Evolutionary conservation across 192 early-diverging fungal genomes (phyloP), one percentile per base, ranked within the genome.

Genomic region (Umbelopsis isabellina): DNA sequence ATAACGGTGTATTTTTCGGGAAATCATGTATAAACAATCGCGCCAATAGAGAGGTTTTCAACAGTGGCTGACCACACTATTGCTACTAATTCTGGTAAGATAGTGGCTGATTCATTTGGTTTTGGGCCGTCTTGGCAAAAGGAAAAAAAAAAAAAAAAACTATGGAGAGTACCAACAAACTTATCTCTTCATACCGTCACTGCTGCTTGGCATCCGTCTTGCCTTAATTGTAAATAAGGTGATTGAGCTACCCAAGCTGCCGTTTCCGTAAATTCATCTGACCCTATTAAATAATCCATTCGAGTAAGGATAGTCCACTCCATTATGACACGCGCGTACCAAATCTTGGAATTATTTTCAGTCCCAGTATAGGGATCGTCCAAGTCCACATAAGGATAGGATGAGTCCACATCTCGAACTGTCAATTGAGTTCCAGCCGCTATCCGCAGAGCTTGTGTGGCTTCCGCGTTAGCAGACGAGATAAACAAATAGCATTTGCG

Each of bases 181-280:
- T 0, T 33, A 4, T 16, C 13, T 7, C 30, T 35, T n/a, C 27
- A 61, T 16, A n/a, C 9, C 15, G 48, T 21, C 20, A 49, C 16
- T 33, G 55, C 55, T 27, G 55, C 55, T 61, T 61, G 55, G 55
- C 55, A 61, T 35, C 30, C 30, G 7, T 27, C 30, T 61, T 35
- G 27, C 12, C 23, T 33, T 11, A 16, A 25, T 61, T 15, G 55
- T 18, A 35, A 25, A 16, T 35, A 33, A 18, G 55, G 49, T 1
- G 69, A 71, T 50, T 77, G 75, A 64, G 75, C 75, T 25, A 68
- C 75, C 75, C 75, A 77, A 20, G 75, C 75, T 9, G 71, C 70
- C 1, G 71, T 77, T 44, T 61, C 65, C 3, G 69, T 52, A 50
- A 69, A 72, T 4, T n/a, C 44, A 66, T 77, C 75, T 16, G 55